A percentile compares a stretch with the other conserved stretches of the same genome.
Conservation (phyloP, 108 stramenopile species). For the Skeletonema grethae region DNA sequence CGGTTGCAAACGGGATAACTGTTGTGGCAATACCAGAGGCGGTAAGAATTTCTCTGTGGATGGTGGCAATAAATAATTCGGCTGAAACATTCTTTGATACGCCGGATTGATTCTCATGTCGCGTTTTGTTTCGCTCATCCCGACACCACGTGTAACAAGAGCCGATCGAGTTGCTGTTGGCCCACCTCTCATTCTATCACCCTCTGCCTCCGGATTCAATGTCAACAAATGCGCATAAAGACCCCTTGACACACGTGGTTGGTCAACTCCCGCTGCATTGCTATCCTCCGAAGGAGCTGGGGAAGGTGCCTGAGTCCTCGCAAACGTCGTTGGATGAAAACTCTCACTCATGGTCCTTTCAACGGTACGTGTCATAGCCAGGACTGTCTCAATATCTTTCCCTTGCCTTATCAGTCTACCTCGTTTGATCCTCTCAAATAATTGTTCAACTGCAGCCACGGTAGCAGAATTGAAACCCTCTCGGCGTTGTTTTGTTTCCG, state of each 20-base stretch:
- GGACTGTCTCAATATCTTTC: conserved; percentile 21
- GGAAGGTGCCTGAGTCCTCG: conserved; percentile 8
- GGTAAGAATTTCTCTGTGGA: conserved; percentile 14
- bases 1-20: conserved; percentile 19
- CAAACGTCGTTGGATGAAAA: conserved; percentile 8
- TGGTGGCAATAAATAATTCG: conserved; percentile 15
- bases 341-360: conserved; percentile 14
- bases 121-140: conserved; percentile 34
- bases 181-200: conserved; percentile 49
- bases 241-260: conserved; percentile 41
- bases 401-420: conserved; percentile 32
- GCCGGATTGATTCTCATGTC: conserved; percentile 38
- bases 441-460: conserved; percentile 65
- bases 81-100: conserved; percentile 42
- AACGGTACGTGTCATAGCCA: conserved; percentile 9
- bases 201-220: conserved; percentile 63
- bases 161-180: conserved; percentile 59
- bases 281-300: conserved; percentile 32
- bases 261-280: conserved; percentile 34
- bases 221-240: conserved; percentile 53
- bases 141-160: conserved; percentile 63
- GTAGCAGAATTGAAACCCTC: conserved; percentile 66
- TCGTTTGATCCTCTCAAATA: conserved; percentile 73
- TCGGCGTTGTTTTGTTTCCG: conserved; percentile 54
- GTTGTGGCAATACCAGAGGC: conserved; percentile 22